Evolutionary conservation across 768 basidiomycete species (phyloP).

Genomic region (Mycena amicta): DNA sequence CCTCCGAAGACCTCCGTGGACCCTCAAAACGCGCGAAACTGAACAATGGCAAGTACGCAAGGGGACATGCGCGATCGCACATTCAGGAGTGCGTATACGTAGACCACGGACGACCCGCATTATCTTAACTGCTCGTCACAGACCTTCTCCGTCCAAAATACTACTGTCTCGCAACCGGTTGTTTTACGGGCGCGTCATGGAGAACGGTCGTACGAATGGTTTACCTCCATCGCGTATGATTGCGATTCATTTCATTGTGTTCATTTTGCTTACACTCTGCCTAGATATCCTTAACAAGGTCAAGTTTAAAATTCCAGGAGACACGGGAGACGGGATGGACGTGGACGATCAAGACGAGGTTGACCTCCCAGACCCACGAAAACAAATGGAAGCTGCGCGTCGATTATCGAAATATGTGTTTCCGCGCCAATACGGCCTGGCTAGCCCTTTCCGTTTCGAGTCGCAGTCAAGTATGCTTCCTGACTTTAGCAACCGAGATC

Average conservation of each 20-base stretch:
- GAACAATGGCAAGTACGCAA: background rate
- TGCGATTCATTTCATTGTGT: background rate
- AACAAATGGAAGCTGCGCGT: conserved; percentile 53
- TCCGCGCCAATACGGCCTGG: conserved; percentile 72
- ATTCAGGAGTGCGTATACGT: conserved; percentile 4
- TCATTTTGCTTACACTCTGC: background rate
- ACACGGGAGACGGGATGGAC: conserved; percentile 30
- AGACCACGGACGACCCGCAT: background rate
- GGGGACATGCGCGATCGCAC: background rate
- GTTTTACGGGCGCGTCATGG: conserved; percentile 68
- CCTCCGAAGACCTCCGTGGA: conserved; percentile 9
- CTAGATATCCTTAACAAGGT: conserved; percentile 71
- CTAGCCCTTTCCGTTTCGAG: conserved; percentile 53
- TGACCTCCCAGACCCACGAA: conserved; percentile 45
- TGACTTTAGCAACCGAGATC: conserved; percentile 63
- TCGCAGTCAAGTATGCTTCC: conserved; percentile 38
- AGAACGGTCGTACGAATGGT: conserved; percentile 58
- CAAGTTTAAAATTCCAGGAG: conserved; percentile 28
- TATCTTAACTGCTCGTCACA: background rate
- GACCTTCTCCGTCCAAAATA: conserved; percentile 30
- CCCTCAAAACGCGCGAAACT: conserved; percentile 36
- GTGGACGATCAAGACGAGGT: conserved; percentile 26
- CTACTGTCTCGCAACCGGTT: conserved; percentile 57
- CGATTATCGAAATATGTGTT: conserved; percentile 85
- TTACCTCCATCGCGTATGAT: conserved; percentile 67